A percentile compares a stretch with the other conserved stretches of the same genome.
These are phyloP conservation scores for Cryptococcus depauperatus DNA, from an alignment of 1,284 basidiomycete species.

Conservation along the genomic window DNA sequence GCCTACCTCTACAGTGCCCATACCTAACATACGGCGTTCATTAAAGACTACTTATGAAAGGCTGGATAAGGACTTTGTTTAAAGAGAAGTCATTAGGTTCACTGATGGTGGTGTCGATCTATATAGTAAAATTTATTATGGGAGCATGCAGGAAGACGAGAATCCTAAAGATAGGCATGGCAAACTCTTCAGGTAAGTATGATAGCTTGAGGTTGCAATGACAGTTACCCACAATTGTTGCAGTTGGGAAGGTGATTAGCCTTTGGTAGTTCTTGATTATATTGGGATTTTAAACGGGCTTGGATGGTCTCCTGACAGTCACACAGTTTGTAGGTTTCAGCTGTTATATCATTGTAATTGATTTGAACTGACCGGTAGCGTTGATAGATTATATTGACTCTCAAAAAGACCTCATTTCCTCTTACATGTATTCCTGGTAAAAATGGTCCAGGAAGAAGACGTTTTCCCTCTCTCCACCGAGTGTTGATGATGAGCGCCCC, in stretches of 20 bases:
- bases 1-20: conserved; percentile 11
- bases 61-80: conserved; percentile 14
- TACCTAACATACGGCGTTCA: conserved; percentile 6
- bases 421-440: conserved; percentile 35
- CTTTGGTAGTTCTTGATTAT: conserved; percentile 21
- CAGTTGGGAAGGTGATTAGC: conserved; percentile 5
- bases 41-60: conserved; percentile 19
- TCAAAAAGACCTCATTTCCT: conserved; percentile 19
- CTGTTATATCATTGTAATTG: background rate
- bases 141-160: conserved; percentile 26
- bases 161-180: conserved; percentile 18
- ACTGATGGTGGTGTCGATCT: conserved; percentile 44
- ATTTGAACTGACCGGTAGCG: background rate
- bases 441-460: conserved; percentile 19
- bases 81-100: conserved; percentile 28
- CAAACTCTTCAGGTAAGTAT: conserved; percentile 32
- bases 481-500: conserved; percentile 8
- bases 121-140: conserved; percentile 33
- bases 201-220: too few relatives aligned
- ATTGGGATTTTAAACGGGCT: conserved; percentile 41
- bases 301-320: conserved; percentile 39
- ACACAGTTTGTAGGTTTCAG: conserved; percentile 31
- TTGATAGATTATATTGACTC: conserved; percentile 43
- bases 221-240: too few relatives aligned
- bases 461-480: conserved; percentile 22